phyloP scores from a whole-genome alignment of 495 filamentous ascomycete species.

The Pseudoneurospora amorphoporcata region DNA sequence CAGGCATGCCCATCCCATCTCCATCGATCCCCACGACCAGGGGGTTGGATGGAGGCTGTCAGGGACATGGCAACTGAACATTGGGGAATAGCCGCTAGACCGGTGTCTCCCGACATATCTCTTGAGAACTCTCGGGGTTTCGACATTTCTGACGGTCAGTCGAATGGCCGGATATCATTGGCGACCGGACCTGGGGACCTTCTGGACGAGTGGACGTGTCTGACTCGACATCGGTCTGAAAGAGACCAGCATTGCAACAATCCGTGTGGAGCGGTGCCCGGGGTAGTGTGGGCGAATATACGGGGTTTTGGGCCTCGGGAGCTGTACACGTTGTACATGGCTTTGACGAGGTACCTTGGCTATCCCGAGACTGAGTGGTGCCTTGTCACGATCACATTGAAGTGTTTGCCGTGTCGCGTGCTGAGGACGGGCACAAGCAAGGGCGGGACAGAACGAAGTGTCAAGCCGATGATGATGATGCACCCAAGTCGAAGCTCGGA shows the following conservation, averaged over 20 bases:
- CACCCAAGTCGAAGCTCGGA: neutral
- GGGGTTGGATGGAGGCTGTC: neutral
- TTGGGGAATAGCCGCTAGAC: constrained; percentile 1
- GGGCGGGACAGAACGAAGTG: neutral
- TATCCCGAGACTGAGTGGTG: neutral
- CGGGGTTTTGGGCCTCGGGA: neutral
- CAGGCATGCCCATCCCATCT: neutral
- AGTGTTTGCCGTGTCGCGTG: neutral
- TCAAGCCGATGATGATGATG: neutral
- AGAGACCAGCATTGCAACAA: neutral
- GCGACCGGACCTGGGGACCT: neutral
- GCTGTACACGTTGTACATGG: neutral
- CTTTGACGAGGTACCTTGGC: neutral
- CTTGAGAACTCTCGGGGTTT: neutral
- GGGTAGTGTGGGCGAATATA: neutral
- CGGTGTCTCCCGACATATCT: neutral
- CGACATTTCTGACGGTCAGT: neutral
- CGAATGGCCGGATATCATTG: neutral
- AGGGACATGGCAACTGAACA: neutral
- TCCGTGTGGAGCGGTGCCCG: neutral
- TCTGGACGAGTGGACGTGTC: neutral
- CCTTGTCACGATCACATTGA: neutral
- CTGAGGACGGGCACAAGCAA: neutral
- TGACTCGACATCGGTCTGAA: neutral
- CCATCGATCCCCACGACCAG: neutral